Base-by-base conservation (phyloP, 306 rosid species). In the Notholithocarpus densiflorus region DNA sequence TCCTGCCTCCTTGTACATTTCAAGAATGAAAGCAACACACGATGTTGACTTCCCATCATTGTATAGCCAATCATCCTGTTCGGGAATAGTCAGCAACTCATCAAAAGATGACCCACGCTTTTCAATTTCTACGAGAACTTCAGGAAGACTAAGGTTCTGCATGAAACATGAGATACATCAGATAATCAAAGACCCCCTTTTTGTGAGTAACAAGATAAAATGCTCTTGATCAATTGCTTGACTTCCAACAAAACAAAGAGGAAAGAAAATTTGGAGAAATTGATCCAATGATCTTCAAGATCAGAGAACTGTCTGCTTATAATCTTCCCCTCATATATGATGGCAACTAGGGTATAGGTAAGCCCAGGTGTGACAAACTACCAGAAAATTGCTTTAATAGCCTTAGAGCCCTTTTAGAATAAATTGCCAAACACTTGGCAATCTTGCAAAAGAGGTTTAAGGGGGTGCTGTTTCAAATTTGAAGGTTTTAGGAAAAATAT, bases 1-100 rank as follows among this genome's bases (percentile, higher is more conserved):
- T 75, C 99, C 99, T 2, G 98, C 98, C 74, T 79, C 97, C 86
- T 96, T 93, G 77, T 96, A 96, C 97, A 93, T 96, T 78, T 87
- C 93, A 65, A 96, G 97, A 80, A 96, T 78, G 81, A 87, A 96
- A 74, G 98, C 97, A 64, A 96, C 76, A 72, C 99, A 93, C 1
- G 99, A 96, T 74, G 99, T 81, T 80, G 99, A 96, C 76, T 89
- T 88, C 77, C 99, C 99, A 76, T 96, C 99, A 82, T 60, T 83
- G 87, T 96, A 96, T 79, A 83, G 15, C 99, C 99, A 96, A 83
- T 91, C 93, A 82, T 96, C 99, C 77, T 82, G 96, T 86, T 96
- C 99, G 0, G 99, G 99, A 71, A 96, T 73, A 3, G 98, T 84
- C 82, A 96, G 88, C 73, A 96, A 88, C 71, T 91, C 89, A 78